Percentiles rank a stretch among this genome's conserved stretches.
Evolutionary conservation across 1,139 yeast species (phyloP).

Genomic region (Sugiyamaella castrensis): DNA sequence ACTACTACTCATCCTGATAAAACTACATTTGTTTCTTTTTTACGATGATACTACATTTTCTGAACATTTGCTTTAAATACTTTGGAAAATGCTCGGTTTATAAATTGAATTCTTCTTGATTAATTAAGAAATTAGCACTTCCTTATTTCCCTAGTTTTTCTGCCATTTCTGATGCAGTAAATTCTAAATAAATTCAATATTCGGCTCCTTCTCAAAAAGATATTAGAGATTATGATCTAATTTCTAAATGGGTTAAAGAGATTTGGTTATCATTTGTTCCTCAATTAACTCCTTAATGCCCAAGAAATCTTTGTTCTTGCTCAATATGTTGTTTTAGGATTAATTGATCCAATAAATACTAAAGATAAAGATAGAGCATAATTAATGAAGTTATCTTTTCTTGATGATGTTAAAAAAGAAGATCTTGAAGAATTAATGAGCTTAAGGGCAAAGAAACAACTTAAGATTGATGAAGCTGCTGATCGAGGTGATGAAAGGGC

Average conservation of each 20-base stretch:
- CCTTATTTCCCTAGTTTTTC: slow-evolving; percentile 35
- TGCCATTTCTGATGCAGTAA: slow-evolving; percentile 33
- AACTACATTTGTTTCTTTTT: slow-evolving; percentile 38
- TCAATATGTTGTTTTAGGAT: slow-evolving; percentile 35
- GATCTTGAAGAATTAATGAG: slow-evolving; percentile 30
- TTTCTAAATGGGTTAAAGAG: slow-evolving; percentile 36
- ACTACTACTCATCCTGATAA: slow-evolving; percentile 12
- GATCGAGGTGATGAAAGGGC: slow-evolving; percentile 36
- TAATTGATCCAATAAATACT: slow-evolving; percentile 35
- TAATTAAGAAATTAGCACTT: slow-evolving; percentile 33
- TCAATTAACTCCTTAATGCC: slow-evolving; percentile 38
- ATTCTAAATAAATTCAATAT: slow-evolving; percentile 27
- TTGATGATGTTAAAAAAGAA: slow-evolving; percentile 28
- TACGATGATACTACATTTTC: slow-evolving; percentile 39
- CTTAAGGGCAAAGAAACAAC: slow-evolving; percentile 36
- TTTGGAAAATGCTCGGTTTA: slow-evolving; percentile 37
- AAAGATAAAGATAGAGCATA: slow-evolving; percentile 28
- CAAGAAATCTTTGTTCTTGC: slow-evolving; percentile 34
- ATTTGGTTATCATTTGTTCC: slow-evolving; percentile 40
- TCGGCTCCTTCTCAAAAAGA: slow-evolving; percentile 36
- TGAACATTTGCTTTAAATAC: slow-evolving; percentile 41
- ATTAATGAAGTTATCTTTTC: slow-evolving; percentile 32
- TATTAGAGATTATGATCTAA: slow-evolving; percentile 33
- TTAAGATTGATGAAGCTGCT: slow-evolving; percentile 37
- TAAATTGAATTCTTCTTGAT: slow-evolving; percentile 33